A percentile compares a stretch with the other conserved stretches of the same genome.
Conservation (phyloP, 768 basidiomycete genomes). For the Mycena olivaceomarginata region DNA sequence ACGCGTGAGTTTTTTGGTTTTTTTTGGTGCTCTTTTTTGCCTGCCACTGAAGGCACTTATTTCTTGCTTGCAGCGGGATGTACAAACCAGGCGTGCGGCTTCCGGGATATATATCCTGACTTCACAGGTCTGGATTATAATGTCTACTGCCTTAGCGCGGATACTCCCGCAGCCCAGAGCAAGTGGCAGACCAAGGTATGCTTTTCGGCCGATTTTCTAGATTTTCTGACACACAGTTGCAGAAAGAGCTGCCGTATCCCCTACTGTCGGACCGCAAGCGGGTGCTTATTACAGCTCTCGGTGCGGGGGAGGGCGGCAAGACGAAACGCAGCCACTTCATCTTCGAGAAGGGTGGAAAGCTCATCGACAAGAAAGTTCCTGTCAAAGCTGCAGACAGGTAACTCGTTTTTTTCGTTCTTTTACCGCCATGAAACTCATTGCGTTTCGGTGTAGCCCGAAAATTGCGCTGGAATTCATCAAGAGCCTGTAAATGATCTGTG, state of each 20-base stretch:
- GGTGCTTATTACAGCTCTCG: constrained; percentile 85
- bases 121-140: constrained; percentile 81
- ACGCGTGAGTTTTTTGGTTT: too few relatives aligned
- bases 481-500: constrained; percentile 49
- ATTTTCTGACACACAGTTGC: constrained; percentile 23
- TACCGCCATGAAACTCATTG: neutral
- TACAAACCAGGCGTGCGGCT: constrained; percentile 95
- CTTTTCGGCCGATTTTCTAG: neutral
- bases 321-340: constrained; percentile 96
- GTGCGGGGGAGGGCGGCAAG: constrained; percentile 86
- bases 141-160: constrained; percentile 91
- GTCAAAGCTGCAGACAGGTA: constrained; percentile 93
- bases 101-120: constrained; percentile 88
- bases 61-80: constrained; percentile 79
- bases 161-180: constrained; percentile 81
- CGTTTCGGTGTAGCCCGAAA: constrained; percentile 65
- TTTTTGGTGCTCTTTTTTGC: constrained; percentile 7
- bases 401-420: constrained; percentile 33
- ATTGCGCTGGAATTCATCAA: constrained; percentile 85
- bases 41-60: constrained; percentile 12
- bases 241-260: constrained; percentile 92
- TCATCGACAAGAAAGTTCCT: constrained; percentile 89
- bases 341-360: constrained; percentile 93
- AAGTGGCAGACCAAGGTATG: constrained; percentile 93
- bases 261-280: constrained; percentile 94